Evolutionary conservation across 768 basidiomycete species (phyloP), one percentile per base, ranked within the genome.

Genomic region (Cyclocybe aegerita): DNA sequence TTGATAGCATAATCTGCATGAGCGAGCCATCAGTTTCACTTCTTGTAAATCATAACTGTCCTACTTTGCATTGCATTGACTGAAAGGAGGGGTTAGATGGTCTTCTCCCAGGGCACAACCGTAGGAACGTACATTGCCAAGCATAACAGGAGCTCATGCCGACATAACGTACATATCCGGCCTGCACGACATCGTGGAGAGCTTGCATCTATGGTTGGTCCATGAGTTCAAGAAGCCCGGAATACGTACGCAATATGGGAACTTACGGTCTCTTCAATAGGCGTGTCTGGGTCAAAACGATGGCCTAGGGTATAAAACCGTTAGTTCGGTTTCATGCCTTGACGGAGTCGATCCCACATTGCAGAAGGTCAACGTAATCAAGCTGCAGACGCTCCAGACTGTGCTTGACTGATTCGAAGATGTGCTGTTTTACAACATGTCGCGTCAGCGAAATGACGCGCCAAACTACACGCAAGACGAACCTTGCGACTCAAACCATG

Each of bases 361-460:
- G 88, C 12, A 90, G 65, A 3, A 90, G 65, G 59, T 91, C 90
- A 57, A 92, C 75, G 55, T 90, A 89, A 48, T 90, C 89, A 31
- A 88, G 65, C 41, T 89, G 84, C 2, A 92, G 73, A 14, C 88
- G 77, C 60, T 85, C 67, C 49, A 92, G 67, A 39, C 81, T 81
- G 12, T 70, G 68, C 58, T 84, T 82, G 40, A 86, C 78, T 0
- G 81, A 70, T 34, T 84, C 85, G 56, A 92, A 91, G 38, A 92
- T 89, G 58, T 85, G 82, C 83, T 88, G 37, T 30, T 23, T 43
- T 11, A 33, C 48, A 40, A 41, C 9, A 44, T 7, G 37, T 65
- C 60, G 58, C 61, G 56, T 3, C 54, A 47, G 4, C 9, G 17
- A 7, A 2, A 14, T 30, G 7, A 9, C 39, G 16, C 23, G 43